Evolutionary conservation across 2,329 filamentous ascomycete species (phyloP), one percentile per base, ranked within the genome.

Genomic region (Pestalotiopsis fici): DNA sequence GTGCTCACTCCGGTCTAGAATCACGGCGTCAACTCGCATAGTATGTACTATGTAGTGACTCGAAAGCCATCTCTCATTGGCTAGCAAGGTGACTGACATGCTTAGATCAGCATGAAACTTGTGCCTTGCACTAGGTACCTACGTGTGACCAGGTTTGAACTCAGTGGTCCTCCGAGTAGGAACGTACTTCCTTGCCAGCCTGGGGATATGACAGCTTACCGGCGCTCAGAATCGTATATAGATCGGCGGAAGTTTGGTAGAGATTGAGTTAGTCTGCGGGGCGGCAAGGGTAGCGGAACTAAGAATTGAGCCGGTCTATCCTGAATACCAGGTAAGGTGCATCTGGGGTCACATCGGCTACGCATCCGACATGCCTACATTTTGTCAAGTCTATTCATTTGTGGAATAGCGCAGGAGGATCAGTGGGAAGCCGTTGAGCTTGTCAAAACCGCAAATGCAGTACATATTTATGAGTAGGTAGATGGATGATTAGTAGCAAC

Each of bases 221-320:
- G 43, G 43, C 43, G n/a, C n/a, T 21, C 43, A 50, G 31, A 21
- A 18, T 50, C 27, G 57, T 43, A 62, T 62, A 39, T 35, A 62
- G 59, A 62, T 62, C 59, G 37, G 37, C 59, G 37, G n/a, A n/a
- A 43, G 13, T 25, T 25, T 62, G 59, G 59, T 27, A 47, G 25
- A 50, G 59, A 62, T 62, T 47, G 59, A 47, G 59, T 62, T 62
- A 62, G 59, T 11, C 37, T 35, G 57, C 21, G 37, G 35, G 31
- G 39, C 43, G 43, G 43, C 59, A 43, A 21, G 35, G 59, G 25
- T 27, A 39, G 59, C 59, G 39, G 59, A 47, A 37, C 59, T 21
- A 47, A 62, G 59, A 62, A 12, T 62, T 62, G 35, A 50, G 28
- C 57, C 28, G 57, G 57, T 31, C n/a, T n/a, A 39, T 31, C 55